A percentile compares a stretch with the other conserved stretches of the same genome.
Conservation (phyloP, 2,329 filamentous ascomycete genomes). For the Cordyceps tenuipes region DNA sequence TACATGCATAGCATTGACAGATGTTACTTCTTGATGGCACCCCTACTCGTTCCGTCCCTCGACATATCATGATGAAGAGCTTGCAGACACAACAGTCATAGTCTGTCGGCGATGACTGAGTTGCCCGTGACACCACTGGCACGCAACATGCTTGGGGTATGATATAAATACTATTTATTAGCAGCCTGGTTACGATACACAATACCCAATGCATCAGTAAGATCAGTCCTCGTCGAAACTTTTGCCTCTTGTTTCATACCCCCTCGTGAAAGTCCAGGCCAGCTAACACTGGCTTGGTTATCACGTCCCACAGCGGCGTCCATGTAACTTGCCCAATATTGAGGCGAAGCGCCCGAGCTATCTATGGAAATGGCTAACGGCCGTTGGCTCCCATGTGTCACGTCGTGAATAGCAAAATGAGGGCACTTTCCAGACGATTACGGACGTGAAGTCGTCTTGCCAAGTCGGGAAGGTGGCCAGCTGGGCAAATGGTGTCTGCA, state of each 20-base stretch:
- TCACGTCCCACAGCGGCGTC: neutral
- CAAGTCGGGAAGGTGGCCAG: constrained; percentile 1
- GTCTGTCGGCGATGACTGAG: no score
- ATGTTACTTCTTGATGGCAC: no score
- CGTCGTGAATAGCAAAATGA: neutral
- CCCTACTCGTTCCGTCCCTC: no score
- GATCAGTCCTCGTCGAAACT: neutral
- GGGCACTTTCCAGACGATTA: neutral
- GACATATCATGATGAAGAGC: no score
- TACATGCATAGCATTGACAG: no score
- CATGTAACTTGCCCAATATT: neutral
- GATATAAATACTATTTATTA: no score
- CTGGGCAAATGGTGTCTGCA: neutral
- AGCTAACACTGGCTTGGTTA: neutral
- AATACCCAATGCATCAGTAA: no score
- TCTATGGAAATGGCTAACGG: neutral
- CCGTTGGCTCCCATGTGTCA: neutral
- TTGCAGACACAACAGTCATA: no score
- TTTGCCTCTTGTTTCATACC: neutral
- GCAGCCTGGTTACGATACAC: no score
- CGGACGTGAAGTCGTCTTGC: neutral
- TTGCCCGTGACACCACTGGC: no score
- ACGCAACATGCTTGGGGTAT: no score
- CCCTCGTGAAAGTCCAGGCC: neutral
- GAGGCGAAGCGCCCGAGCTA: constrained; percentile 1